Evolutionary conservation across 305 asterid species (phyloP).

Genomic region (Fraxinus baroniana): DNA sequence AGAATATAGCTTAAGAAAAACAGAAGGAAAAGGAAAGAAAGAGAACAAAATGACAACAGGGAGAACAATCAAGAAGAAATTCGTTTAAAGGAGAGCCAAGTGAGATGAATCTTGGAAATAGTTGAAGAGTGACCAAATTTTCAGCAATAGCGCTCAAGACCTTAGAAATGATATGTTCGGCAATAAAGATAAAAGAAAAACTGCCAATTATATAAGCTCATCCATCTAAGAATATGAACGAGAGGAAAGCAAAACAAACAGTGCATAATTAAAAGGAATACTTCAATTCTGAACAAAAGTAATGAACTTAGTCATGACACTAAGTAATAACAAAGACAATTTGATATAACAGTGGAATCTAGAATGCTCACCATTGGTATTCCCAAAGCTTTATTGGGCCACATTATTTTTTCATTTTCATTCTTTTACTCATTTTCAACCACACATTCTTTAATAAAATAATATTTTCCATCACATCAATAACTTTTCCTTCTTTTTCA

Average conservation of each 20-base stretch:
- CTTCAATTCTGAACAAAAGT: conserved; percentile 5
- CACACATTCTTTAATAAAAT: too few relatives aligned
- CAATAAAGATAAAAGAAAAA: conserved; percentile 1
- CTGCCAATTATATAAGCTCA: neutral
- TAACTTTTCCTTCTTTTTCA: too few relatives aligned
- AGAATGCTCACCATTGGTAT: conserved; percentile 83
- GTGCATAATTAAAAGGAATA: neutral
- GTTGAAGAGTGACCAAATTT: conserved; percentile 2
- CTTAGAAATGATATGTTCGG: neutral
- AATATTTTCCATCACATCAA: too few relatives aligned
- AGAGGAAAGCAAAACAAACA: neutral
- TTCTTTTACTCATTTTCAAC: too few relatives aligned
- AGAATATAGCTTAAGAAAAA: neutral
- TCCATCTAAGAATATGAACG: neutral
- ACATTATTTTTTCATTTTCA: too few relatives aligned
- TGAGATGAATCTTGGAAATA: neutral
- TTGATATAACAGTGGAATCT: neutral
- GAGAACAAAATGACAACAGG: neutral
- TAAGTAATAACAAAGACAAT: neutral
- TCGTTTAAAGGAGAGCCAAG: neutral
- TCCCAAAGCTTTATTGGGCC: conserved; percentile 91
- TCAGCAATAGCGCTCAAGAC: neutral
- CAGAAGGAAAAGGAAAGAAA: neutral
- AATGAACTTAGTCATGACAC: neutral
- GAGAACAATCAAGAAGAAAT: neutral